Evolutionary conservation across 1,139 yeast species (phyloP).

Genomic region (Debaryomyces subglobosus): DNA sequence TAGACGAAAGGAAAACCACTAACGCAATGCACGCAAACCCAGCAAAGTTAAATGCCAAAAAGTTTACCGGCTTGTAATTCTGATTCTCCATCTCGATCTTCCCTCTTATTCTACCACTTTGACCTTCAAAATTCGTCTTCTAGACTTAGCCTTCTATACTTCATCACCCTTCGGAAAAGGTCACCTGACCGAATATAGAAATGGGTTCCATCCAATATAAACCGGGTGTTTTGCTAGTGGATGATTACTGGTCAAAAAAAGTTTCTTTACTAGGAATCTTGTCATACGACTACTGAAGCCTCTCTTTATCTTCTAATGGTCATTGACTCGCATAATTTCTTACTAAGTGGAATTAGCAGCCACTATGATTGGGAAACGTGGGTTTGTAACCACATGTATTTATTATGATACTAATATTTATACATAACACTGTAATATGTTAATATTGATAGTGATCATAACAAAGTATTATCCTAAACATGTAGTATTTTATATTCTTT

Average conservation of each 20-base stretch:
- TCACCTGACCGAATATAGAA: background rate
- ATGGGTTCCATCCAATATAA: background rate
- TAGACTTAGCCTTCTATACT: background rate
- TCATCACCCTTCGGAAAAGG: constrained; percentile 1
- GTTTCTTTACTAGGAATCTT: background rate
- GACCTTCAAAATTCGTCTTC: background rate
- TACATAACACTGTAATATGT: background rate
- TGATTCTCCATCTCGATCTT: constrained; percentile 2
- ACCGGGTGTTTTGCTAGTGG: background rate
- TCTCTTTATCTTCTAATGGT: background rate
- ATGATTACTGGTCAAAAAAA: background rate
- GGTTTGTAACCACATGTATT: constrained; percentile 6
- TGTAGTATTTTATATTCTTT: background rate
- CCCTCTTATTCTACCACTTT: background rate
- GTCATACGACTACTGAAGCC: background rate
- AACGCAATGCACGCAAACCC: constrained; percentile 59
- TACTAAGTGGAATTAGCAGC: background rate
- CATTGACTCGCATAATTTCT: background rate
- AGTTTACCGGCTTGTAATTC: constrained; percentile 22
- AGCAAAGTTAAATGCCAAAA: constrained; percentile 29
- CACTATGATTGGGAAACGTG: background rate
- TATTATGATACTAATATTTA: background rate
- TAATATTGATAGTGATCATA: background rate
- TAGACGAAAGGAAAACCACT: constrained; percentile 66
- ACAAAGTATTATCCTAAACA: background rate